A percentile compares a stretch with the other conserved stretches of the same genome.
phyloP scores from a whole-genome alignment of 2,329 filamentous ascomycete species.

The Nothophaeocryptopus gaeumannii region DNA sequence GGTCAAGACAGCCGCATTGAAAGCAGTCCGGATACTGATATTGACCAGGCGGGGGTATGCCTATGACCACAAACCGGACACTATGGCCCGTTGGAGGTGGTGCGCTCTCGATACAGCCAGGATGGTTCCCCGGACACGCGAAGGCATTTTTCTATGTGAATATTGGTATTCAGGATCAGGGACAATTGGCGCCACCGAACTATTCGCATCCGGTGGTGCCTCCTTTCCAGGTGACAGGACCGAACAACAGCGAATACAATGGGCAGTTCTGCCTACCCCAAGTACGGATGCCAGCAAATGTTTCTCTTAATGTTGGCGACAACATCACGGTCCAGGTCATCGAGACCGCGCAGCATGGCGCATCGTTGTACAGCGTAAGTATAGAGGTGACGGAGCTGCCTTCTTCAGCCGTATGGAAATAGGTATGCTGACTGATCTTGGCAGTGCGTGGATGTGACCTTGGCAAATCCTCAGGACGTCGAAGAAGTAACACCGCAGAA shows the following conservation, averaged over 20 bases:
- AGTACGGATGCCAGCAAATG: conserved; percentile 73
- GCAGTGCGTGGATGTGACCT: conserved; percentile 92
- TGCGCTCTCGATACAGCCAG: conserved; percentile 84
- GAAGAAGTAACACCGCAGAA: conserved; percentile 73
- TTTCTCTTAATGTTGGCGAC: conserved; percentile 71
- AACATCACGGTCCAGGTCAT: conserved; percentile 87
- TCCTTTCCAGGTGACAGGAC: conserved; percentile 79
- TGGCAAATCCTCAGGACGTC: conserved; percentile 76
- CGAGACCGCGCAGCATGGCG: conserved; percentile 78
- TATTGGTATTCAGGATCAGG: conserved; percentile 64
- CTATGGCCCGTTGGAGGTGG: conserved; percentile 88
- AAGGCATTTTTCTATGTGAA: conserved; percentile 87
- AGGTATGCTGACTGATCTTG: conserved; percentile 4
- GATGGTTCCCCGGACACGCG: conserved; percentile 89
- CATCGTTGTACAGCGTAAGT: conserved; percentile 74
- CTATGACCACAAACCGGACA: conserved; percentile 75
- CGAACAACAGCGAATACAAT: conserved; percentile 72
- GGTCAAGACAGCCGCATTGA: conserved; percentile 38
- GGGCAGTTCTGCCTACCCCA: conserved; percentile 88
- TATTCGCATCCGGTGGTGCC: conserved; percentile 81
- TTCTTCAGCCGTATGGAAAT: neutral
- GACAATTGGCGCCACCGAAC: conserved; percentile 65
- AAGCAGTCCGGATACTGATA: conserved; percentile 10
- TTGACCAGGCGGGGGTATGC: conserved; percentile 74
- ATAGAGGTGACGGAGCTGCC: neutral